Percentiles rank a stretch among this genome's conserved stretches.
phyloP scores from a whole-genome alignment of 2,329 filamentous ascomycete genomes.

The Coleophoma eucalyptorum region DNA sequence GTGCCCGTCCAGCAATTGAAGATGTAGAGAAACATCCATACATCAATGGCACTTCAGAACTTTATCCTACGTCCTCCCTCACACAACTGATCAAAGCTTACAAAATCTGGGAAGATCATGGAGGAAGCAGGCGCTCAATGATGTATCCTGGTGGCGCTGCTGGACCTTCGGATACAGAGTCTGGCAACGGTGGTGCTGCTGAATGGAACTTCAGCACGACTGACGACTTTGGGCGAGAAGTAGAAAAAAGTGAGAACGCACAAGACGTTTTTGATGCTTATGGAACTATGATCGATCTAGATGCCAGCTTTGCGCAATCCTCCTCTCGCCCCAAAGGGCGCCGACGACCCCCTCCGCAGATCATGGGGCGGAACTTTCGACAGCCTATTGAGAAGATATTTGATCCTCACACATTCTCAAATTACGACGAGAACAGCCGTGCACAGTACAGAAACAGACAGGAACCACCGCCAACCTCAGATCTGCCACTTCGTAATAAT shows the following conservation, averaged over 20 bases:
- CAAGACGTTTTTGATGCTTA: slow-evolving; percentile 60
- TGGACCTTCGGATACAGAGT: slow-evolving; percentile 21
- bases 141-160: slow-evolving; percentile 59
- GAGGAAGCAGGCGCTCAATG: slow-evolving; percentile 64
- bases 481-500: slow-evolving; percentile 56
- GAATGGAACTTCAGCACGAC: slow-evolving; percentile 69
- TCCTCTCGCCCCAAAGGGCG: slow-evolving; percentile 36
- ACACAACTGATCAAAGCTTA: slow-evolving; percentile 67
- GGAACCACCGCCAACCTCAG: slow-evolving; percentile 33
- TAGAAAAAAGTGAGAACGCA: slow-evolving; percentile 46
- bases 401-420: slow-evolving; percentile 61
- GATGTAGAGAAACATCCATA: slow-evolving; percentile 68
- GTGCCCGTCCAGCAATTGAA: slow-evolving; percentile 65
- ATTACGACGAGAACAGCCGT: slow-evolving; percentile 60
- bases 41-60: slow-evolving; percentile 56
- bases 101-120: slow-evolving; percentile 71
- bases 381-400: slow-evolving; percentile 61
- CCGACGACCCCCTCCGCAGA: slow-evolving; percentile 53
- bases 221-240: slow-evolving; percentile 56
- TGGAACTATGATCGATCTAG: slow-evolving; percentile 53
- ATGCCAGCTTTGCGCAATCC: slow-evolving; percentile 38
- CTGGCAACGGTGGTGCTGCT: slow-evolving; percentile 43
- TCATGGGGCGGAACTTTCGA: slow-evolving; percentile 44
- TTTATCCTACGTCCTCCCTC: slow-evolving; percentile 61
- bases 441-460: slow-evolving; percentile 50